These are phyloP conservation scores for Fusarium bulbicola DNA, from an alignment of 2,329 filamentous ascomycete genomes.

Conservation along the genomic window DNA sequence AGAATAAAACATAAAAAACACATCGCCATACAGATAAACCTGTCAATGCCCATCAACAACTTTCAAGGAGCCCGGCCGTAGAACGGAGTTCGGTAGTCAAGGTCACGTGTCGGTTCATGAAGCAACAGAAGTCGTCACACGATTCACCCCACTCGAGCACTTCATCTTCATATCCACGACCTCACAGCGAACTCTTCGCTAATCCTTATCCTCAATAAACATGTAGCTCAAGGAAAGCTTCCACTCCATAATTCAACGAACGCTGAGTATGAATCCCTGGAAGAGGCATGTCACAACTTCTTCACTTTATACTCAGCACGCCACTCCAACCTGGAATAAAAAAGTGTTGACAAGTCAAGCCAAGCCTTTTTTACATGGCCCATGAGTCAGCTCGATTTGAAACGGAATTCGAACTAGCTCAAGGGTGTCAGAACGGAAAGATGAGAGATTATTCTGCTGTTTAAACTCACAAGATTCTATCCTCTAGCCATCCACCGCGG, in stretches of 20 bases:
- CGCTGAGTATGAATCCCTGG: background rate
- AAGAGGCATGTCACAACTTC: background rate
- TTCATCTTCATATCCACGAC: background rate
- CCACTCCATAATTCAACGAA: too few species aligned
- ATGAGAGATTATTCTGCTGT: background rate
- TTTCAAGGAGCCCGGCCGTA: background rate
- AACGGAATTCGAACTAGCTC: background rate
- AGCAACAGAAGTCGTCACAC: constrained; percentile 7
- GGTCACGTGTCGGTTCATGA: constrained; percentile 17
- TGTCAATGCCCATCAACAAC: background rate
- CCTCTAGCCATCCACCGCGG: background rate
- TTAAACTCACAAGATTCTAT: background rate
- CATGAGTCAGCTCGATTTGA: background rate
- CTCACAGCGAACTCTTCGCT: background rate
- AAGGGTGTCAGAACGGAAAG: background rate
- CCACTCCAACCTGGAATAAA: background rate
- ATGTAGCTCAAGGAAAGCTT: background rate
- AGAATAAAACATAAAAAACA: background rate
- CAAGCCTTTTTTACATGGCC: background rate
- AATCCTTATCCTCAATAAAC: background rate
- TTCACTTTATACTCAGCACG: background rate
- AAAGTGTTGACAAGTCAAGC: background rate
- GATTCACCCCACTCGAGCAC: background rate
- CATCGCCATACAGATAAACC: background rate
- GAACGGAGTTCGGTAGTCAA: background rate